Base-by-base conservation (phyloP, 202 grass and related monocot genomes). In the Musa balbisiana region DNA sequence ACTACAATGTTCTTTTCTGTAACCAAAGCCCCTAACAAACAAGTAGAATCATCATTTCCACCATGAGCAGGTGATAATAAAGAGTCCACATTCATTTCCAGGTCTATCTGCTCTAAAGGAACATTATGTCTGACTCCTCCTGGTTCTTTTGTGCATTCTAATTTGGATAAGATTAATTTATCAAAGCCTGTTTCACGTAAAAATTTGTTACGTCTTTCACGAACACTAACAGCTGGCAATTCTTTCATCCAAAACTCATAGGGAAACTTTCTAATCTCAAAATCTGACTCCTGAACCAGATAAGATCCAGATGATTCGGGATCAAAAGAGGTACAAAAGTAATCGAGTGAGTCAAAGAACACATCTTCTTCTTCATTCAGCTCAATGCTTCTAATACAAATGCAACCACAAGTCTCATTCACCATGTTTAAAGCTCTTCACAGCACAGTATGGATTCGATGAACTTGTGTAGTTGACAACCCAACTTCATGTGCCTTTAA, bases 281-380 rank as follows among this genome's bases (percentile, higher is more conserved):
- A 81, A 58, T 82, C 78, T 53, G 75, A 71, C 27, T 81, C 69
- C 33, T 80, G 83, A 0, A 81, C 83, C 76, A 78, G 80, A 54
- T 72, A 83, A 19, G 88, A 85, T 55, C 83, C 73, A 24, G 84
- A 87, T 2, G 55, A 63, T 63, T 88, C 84, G 74, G 84, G 65
- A 74, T 91, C 84, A 63, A 82, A 71, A 56, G 78, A 58, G 71
- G 85, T 75, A 22, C 49, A 67, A 60, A 84, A 70, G 69, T 67
- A 77, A 75, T 95, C 95, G 71, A 78, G 52, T 54, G 95, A 85
- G 75, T 99, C 91, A 9, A 92, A 95, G 80, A 99, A 95, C 64
- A 83, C 49, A 19, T 96, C 92, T 59, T 82, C 89, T 73, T 51
- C 78, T 29, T 83, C 91, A 8, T 87, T 21, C 72, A 92, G n/a